Percentiles rank a stretch among this genome's conserved stretches.
Conservation (phyloP, 805 yeast species). For the Saturnispora diversa region DNA sequence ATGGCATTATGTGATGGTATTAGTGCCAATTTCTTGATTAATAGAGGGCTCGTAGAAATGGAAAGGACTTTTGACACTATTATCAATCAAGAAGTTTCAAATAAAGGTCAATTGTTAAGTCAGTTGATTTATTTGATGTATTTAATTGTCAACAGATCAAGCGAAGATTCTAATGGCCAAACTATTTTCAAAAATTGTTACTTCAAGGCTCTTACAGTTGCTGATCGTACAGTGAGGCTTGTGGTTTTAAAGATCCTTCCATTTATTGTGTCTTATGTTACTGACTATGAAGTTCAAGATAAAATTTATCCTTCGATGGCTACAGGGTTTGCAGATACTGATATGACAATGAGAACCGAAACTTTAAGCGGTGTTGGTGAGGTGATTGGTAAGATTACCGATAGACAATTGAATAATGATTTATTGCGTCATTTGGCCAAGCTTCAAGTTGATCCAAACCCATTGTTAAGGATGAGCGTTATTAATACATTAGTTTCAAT, state of each 20-base stretch:
- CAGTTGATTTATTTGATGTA: constrained; percentile 35
- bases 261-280: constrained; percentile 39
- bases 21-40: constrained; percentile 43
- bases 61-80: constrained; percentile 34
- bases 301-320: constrained; percentile 59
- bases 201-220: constrained; percentile 50
- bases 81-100: constrained; percentile 20
- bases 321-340: constrained; percentile 84
- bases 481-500: constrained; percentile 61
- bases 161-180: constrained; percentile 22
- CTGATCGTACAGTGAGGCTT: constrained; percentile 73
- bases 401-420: constrained; percentile 81
- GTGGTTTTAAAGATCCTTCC: constrained; percentile 61
- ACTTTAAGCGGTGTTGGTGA: constrained; percentile 57
- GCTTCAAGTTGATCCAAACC: constrained; percentile 66
- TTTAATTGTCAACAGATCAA: constrained; percentile 25
- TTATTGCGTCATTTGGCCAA: constrained; percentile 72
- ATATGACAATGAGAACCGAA: constrained; percentile 69
- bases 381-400: constrained; percentile 58
- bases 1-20: constrained; percentile 35
- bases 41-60: constrained; percentile 66
- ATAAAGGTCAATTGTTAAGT: constrained; percentile 14
- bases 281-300: constrained; percentile 56
- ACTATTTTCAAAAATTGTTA: constrained; percentile 49
- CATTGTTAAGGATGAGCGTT: constrained; percentile 73